Evolutionary conservation across 768 basidiomycete species (phyloP).

Genomic region (Boletus patriciae): DNA sequence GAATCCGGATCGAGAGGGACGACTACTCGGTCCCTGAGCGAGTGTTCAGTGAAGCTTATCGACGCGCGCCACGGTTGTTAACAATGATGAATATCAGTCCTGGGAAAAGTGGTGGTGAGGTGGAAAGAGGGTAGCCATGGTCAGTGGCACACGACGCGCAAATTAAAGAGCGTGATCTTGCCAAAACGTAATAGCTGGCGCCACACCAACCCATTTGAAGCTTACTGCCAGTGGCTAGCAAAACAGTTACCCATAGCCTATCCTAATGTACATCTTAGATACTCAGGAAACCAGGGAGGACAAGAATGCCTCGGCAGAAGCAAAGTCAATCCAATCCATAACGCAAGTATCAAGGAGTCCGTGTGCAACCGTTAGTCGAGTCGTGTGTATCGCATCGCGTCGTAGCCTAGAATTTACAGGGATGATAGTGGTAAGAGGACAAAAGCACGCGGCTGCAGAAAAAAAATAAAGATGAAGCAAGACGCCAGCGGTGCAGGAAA

Average conservation of each 20-base stretch:
- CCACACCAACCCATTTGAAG: too few species aligned
- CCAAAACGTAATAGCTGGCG: neutral
- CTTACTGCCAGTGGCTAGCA: too few species aligned
- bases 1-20: neutral
- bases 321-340: slow-evolving; percentile 10
- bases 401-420: slow-evolving; percentile 18
- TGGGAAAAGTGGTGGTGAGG: neutral
- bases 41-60: slow-evolving; percentile 1
- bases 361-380: slow-evolving; percentile 17
- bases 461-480: slow-evolving; percentile 20
- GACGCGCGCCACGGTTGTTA: neutral
- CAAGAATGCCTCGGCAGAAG: neutral
- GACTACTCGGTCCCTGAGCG: neutral
- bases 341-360: slow-evolving; percentile 17
- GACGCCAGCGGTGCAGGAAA: slow-evolving; percentile 24
- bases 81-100: neutral
- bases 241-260: neutral
- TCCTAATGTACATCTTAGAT: slow-evolving; percentile 13
- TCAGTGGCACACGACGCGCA: slow-evolving; percentile 2
- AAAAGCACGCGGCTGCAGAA: slow-evolving; percentile 9
- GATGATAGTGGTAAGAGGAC: slow-evolving; percentile 8
- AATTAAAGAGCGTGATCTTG: neutral
- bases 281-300: neutral
- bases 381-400: slow-evolving; percentile 30
- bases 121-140: neutral